Evolutionary conservation across 2,329 filamentous ascomycete species (phyloP).

Genomic region (Passalora sequoiae): DNA sequence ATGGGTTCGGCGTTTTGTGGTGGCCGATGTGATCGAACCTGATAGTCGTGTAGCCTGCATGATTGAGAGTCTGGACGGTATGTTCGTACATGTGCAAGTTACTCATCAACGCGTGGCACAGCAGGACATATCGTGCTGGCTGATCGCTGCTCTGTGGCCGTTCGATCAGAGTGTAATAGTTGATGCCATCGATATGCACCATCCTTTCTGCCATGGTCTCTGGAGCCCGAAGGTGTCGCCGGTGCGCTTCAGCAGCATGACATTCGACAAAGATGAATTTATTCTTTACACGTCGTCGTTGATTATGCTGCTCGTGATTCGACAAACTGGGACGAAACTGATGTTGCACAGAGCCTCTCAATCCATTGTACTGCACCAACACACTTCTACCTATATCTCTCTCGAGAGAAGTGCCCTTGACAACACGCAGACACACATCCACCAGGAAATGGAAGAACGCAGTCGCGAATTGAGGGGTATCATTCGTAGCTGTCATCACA

Average conservation of each 20-base stretch:
- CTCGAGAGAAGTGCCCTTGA: too few species aligned
- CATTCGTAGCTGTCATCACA: conserved; percentile 3
- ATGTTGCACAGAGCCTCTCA: too few species aligned
- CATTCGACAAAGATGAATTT: too few species aligned
- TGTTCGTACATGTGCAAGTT: conserved; percentile 28
- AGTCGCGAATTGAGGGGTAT: conserved; percentile 6
- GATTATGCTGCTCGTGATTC: too few species aligned
- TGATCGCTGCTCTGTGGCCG: conserved; percentile 8
- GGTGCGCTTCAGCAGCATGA: too few species aligned
- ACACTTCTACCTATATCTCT: too few species aligned
- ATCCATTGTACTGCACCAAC: too few species aligned
- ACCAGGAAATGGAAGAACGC: neutral
- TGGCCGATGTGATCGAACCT: conserved; percentile 30
- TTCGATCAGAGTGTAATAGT: conserved; percentile 26
- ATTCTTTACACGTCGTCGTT: too few species aligned
- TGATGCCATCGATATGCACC: conserved; percentile 23
- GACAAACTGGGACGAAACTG: too few species aligned
- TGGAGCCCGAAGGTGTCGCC: too few species aligned
- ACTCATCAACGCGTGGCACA: conserved; percentile 30
- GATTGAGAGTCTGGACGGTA: conserved; percentile 19
- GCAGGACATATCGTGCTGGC: conserved; percentile 16
- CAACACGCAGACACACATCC: too few species aligned
- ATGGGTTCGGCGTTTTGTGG: conserved; percentile 19
- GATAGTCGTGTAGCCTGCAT: conserved; percentile 26
- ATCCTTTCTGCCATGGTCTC: conserved; percentile 8